Conservation (phyloP, 2,329 filamentous ascomycete genomes). For the Fusarium mundagurra region DNA sequence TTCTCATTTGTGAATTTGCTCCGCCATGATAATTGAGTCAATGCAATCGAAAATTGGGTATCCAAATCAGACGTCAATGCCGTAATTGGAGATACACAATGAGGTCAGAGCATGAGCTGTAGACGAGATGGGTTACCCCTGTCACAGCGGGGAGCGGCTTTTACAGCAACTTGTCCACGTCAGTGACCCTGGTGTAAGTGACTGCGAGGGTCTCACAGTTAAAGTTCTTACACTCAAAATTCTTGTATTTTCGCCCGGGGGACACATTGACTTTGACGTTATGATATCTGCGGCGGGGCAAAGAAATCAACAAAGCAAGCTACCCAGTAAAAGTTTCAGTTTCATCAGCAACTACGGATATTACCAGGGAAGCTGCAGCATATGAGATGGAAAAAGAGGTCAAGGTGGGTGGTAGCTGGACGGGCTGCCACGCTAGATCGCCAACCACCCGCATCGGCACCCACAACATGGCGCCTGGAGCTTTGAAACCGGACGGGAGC, state of each 20-base stretch:
- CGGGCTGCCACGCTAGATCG: conserved; percentile 38
- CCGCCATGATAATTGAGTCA: not conserved
- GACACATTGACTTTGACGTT: not conserved
- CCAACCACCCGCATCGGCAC: conserved; percentile 28
- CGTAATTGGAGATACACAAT: conserved; percentile 25
- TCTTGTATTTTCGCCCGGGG: not conserved
- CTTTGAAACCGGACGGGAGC: conserved; percentile 16
- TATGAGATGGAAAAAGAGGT: conserved; percentile 9
- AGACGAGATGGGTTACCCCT: conserved; percentile 18
- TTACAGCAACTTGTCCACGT: conserved; percentile 24
- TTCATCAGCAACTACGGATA: not conserved
- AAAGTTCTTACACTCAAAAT: conserved; percentile 9
- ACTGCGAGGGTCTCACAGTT: conserved; percentile 2
- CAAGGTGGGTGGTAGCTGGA: conserved; percentile 9
- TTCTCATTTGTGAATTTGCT: not conserved
- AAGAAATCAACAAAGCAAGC: not conserved
- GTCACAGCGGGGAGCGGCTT: conserved; percentile 11
- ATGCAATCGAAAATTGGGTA: conserved; percentile 8
- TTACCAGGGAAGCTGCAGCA: conserved; percentile 18
- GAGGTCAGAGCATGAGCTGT: conserved; percentile 31
- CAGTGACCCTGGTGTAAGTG: conserved; percentile 28
- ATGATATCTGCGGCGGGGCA: not conserved
- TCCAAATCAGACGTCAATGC: conserved; percentile 14
- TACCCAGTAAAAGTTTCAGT: not conserved
- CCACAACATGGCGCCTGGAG: conserved; percentile 19